Evolutionary conservation across 805 yeast genomes (phyloP).

Genomic region (Yamadazyma phyllophila): DNA sequence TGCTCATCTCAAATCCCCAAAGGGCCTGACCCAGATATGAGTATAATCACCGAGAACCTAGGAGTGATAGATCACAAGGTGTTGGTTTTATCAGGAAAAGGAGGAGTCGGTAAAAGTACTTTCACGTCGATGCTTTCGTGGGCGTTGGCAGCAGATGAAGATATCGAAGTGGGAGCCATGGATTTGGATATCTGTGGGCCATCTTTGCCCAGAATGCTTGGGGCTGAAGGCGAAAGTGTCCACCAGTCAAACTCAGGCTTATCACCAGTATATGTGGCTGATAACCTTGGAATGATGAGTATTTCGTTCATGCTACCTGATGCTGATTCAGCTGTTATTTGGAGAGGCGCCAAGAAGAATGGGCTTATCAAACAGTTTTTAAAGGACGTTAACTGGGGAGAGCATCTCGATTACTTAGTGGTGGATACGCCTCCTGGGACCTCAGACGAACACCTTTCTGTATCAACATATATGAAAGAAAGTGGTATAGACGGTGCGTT

Average conservation of each 20-base stretch:
- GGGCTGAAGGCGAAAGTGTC: conserved; percentile 80
- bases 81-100: conserved; percentile 75
- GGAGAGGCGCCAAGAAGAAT: conserved; percentile 97
- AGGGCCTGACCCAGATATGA: conserved; percentile 95
- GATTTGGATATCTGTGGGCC: conserved; percentile 98
- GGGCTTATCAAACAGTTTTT: conserved; percentile 90
- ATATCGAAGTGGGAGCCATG: conserved; percentile 90
- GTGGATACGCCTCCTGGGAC: conserved; percentile 99
- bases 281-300: conserved; percentile 92
- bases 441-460: conserved; percentile 92
- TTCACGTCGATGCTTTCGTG: conserved; percentile 94
- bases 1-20: conserved; percentile 81
- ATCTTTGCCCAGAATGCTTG: conserved; percentile 90
- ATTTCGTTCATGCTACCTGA: conserved; percentile 94
- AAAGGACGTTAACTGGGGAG: conserved; percentile 95
- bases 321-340: conserved; percentile 88
- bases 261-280: conserved; percentile 95
- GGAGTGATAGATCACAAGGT: conserved; percentile 72
- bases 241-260: conserved; percentile 92
- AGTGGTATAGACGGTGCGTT: conserved; percentile 94
- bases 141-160: conserved; percentile 84
- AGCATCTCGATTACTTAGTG: conserved; percentile 70
- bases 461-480: conserved; percentile 82
- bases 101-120: conserved; percentile 98
- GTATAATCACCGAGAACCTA: conserved; percentile 67